Percentiles rank a stretch among this genome's conserved stretches.
Evolutionary conservation across 192 early-diverging fungal genomes (phyloP).

Genomic region (Backusella circina): DNA sequence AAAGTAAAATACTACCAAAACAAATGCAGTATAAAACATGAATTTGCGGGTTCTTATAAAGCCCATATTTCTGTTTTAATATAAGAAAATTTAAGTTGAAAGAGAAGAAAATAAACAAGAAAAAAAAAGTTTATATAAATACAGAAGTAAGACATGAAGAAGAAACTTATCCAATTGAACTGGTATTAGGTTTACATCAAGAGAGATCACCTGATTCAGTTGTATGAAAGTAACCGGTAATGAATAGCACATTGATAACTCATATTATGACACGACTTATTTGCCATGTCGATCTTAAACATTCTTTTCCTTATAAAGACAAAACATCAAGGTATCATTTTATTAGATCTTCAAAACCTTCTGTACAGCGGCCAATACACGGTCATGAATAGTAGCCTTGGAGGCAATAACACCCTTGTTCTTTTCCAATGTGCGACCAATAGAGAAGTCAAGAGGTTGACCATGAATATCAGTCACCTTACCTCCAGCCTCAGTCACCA

Average conservation of each 20-base stretch:
- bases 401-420: slow-evolving; percentile 92
- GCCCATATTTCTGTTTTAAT: neutral
- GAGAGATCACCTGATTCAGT: too few relatives aligned
- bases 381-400: slow-evolving; percentile 67
- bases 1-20: neutral
- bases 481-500: slow-evolving; percentile 94
- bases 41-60: neutral
- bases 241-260: too few relatives aligned
- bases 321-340: neutral
- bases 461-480: slow-evolving; percentile 80
- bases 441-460: slow-evolving; percentile 84
- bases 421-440: slow-evolving; percentile 72
- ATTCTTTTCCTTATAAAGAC: neutral
- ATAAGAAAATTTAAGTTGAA: neutral
- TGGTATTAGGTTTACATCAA: too few relatives aligned
- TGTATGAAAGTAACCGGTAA: too few relatives aligned
- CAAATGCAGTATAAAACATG: neutral
- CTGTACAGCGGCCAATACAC: slow-evolving; percentile 79
- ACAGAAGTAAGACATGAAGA: too few relatives aligned
- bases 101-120: neutral
- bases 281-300: neutral
- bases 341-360: slow-evolving; percentile 36
- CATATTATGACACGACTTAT: too few relatives aligned
- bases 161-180: too few relatives aligned
- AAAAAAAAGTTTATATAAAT: neutral